Percentiles rank a stretch among this genome's conserved stretches.
Evolutionary conservation across 2,329 filamentous ascomycete genomes (phyloP).

Genomic region (Emergomyces orientalis): DNA sequence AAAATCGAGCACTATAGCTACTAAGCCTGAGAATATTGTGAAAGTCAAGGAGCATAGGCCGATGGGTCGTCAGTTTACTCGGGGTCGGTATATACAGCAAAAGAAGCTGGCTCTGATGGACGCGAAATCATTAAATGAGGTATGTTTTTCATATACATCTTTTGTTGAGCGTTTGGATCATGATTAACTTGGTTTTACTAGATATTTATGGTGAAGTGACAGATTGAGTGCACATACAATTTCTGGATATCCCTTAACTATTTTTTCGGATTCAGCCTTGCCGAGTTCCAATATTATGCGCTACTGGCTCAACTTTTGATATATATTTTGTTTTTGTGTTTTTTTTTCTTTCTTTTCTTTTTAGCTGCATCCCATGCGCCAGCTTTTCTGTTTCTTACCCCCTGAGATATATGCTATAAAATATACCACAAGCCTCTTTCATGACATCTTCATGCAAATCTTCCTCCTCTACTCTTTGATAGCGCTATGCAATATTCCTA

Average conservation of each 20-base stretch:
- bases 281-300: not conserved
- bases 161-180: not conserved
- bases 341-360: no score
- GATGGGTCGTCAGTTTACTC: slow-evolving; percentile 60
- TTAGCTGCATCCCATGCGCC: not conserved
- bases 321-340: no score
- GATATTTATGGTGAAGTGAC: slow-evolving; percentile 30
- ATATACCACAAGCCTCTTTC: not conserved
- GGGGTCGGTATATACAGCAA: slow-evolving; percentile 76
- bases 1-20: slow-evolving; percentile 35
- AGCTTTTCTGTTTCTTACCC: not conserved
- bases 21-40: slow-evolving; percentile 40
- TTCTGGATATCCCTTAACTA: not conserved
- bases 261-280: not conserved
- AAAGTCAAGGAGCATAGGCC: slow-evolving; percentile 33
- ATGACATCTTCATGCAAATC: not conserved
- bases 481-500: not conserved
- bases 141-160: slow-evolving; percentile 32
- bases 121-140: slow-evolving; percentile 75
- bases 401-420: not conserved
- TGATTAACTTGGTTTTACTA: slow-evolving; percentile 11
- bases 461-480: not conserved
- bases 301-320: not conserved
- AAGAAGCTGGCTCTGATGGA: slow-evolving; percentile 79
- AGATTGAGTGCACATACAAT: not conserved